Base-by-base conservation (phyloP, 2,329 filamentous ascomycete species). In the Emergomyces pasteurianus region DNA sequence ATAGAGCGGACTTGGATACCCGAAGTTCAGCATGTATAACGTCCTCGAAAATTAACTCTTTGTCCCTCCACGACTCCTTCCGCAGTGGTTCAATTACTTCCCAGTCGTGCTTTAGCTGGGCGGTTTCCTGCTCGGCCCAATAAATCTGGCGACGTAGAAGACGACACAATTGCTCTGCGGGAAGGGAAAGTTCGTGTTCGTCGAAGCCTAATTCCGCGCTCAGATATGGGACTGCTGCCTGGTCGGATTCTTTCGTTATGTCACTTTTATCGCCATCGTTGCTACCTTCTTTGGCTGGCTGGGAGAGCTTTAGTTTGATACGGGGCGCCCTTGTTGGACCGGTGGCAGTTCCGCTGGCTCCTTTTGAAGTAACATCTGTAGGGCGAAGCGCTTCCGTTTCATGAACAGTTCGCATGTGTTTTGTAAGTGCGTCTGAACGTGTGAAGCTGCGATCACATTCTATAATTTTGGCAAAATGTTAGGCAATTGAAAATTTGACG, bases 381-480 rank as follows among this genome's bases (percentile, higher is more conserved):
- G 89, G 88, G n/a, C 90, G 86, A 26, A 96, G 81, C 18, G 90
- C 89, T 76, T 99, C 94, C 3, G 92, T 96, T 73, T 99, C 94
- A 78, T 99, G 94, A 43, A 99, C 92, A 18, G 94, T 97, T 67
- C 94, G 88, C 90, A 97, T 97, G 73, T 99, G 94, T 75, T 99
- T 99, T 1, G 92, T 91, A 0, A 99, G 81, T 14, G 94, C 94
- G 70, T 99, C 94, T 28, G 92, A 96, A 65, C 94, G 83, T 2
- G 94, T 99, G 69, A 99, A 99, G 38, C 92, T 92, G 63, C 92
- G 88, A 73, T 99, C 94, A 77, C 94, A 99, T 82, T 99, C 94
- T 95, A 68, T 40, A 54, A 18, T 21, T 53, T 49, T 12, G 18
- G 7, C 6, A 34, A 10, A 9, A 8, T 53, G 16, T 21, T 10